phyloP scores from a whole-genome alignment of 2,329 filamentous ascomycete species.

The Fusarium sp. region DNA sequence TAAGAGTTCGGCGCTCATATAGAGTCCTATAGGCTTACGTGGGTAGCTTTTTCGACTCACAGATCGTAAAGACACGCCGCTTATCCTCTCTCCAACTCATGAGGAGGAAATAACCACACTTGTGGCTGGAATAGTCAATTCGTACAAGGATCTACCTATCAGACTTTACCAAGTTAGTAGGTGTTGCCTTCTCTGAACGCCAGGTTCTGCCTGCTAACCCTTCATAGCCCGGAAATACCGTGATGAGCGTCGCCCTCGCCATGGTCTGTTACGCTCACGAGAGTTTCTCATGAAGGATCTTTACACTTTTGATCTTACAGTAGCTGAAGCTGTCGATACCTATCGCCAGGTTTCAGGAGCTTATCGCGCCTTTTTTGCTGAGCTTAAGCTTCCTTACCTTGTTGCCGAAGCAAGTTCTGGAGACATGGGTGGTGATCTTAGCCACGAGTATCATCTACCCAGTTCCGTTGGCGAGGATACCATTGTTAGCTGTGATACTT shows the following conservation, averaged over 20 bases:
- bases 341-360: constrained; percentile 80
- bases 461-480: constrained; percentile 86
- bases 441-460: constrained; percentile 93
- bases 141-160: constrained; percentile 88
- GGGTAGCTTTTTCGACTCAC: constrained; percentile 80
- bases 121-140: constrained; percentile 78
- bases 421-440: constrained; percentile 93
- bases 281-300: constrained; percentile 99
- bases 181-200: not conserved
- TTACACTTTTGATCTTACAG: constrained; percentile 88
- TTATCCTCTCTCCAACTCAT: constrained; percentile 90
- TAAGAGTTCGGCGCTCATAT: constrained; percentile 51
- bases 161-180: constrained; percentile 89
- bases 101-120: constrained; percentile 95
- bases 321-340: constrained; percentile 78
- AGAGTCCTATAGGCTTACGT: constrained; percentile 42
- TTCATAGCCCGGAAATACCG: constrained; percentile 86
- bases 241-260: constrained; percentile 89
- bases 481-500: constrained; percentile 80
- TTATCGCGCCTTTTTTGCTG: constrained; percentile 83
- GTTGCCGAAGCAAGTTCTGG: constrained; percentile 93
- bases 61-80: constrained; percentile 81
- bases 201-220: constrained; percentile 34
- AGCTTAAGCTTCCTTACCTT: constrained; percentile 85
- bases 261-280: constrained; percentile 86